phyloP scores from a whole-genome alignment of 805 yeast genomes.

The Candida loeiensis region DNA sequence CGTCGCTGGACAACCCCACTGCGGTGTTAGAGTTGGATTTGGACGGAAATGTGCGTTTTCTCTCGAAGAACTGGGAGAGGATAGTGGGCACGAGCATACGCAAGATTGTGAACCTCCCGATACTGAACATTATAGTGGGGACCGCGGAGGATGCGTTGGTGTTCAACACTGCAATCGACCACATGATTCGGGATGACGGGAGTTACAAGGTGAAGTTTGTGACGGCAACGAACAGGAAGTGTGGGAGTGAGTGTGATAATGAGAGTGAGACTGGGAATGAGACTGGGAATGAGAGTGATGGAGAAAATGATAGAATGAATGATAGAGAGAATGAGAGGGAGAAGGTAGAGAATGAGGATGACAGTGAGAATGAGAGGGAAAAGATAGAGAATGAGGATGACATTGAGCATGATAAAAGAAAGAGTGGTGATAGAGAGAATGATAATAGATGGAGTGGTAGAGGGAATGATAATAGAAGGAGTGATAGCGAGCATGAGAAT shows the following conservation, averaged over 20 bases:
- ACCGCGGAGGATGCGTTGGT: conserved; percentile 58
- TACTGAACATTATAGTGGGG: conserved; percentile 65
- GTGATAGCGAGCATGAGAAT: too few species aligned
- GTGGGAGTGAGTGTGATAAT: background rate
- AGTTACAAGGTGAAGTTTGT: conserved; percentile 75
- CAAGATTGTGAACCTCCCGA: conserved; percentile 54
- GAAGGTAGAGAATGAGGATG: conserved; percentile 12
- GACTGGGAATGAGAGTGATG: conserved; percentile 13
- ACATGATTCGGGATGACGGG: conserved; percentile 69
- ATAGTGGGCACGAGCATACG: conserved; percentile 65
- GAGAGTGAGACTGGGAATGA: conserved; percentile 1
- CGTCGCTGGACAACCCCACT: conserved; percentile 68
- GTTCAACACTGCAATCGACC: conserved; percentile 63
- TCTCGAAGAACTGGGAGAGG: conserved; percentile 74
- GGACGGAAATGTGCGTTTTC: conserved; percentile 71
- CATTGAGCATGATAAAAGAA: background rate
- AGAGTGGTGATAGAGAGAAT: background rate
- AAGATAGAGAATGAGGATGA: conserved; percentile 2
- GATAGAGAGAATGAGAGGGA: conserved; percentile 14
- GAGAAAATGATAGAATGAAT: conserved; percentile 13
- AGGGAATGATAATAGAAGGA: too few species aligned
- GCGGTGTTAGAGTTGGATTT: conserved; percentile 81
- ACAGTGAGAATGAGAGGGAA: conserved; percentile 2
- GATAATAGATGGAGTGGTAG: background rate
- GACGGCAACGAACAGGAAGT: conserved; percentile 40